Percentiles rank a stretch among this genome's conserved stretches.
Conservation (phyloP, 139 green algal genomes). For the Eudorina sp. region DNA sequence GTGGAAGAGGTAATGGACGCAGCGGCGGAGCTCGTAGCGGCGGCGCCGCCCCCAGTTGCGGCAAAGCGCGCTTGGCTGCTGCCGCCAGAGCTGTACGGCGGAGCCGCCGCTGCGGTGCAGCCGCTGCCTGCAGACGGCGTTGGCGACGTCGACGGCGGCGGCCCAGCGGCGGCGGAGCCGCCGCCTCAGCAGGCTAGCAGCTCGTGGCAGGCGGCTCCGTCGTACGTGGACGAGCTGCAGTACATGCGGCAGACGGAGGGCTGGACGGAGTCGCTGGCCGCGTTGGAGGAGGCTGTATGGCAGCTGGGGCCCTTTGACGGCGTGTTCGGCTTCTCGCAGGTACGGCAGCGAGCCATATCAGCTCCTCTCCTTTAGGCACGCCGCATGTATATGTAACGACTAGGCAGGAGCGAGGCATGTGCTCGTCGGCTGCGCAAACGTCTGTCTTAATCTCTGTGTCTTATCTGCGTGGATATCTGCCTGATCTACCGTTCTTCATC, state of each 20-base stretch:
- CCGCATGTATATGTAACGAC: conserved; percentile 70
- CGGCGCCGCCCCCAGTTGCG: conserved; percentile 6
- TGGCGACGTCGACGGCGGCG: too few relatives aligned
- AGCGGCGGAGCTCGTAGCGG: too few relatives aligned
- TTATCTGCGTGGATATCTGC: not conserved
- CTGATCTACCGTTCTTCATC: too few relatives aligned
- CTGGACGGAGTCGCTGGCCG: conserved; percentile 67
- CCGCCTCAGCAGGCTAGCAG: too few relatives aligned
- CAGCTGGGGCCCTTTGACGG: conserved; percentile 81
- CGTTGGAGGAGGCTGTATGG: conserved; percentile 59
- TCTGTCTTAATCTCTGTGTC: not conserved
- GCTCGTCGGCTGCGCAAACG: not conserved
- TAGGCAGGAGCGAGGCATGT: not conserved
- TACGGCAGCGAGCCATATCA: too few relatives aligned
- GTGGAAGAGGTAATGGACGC: too few relatives aligned
- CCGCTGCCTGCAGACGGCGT: not conserved
- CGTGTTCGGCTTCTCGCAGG: conserved; percentile 91
- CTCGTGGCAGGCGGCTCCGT: conserved; percentile 49
- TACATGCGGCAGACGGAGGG: conserved; percentile 74
- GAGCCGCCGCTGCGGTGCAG: not conserved
- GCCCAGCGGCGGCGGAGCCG: too few relatives aligned
- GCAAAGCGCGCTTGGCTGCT: conserved; percentile 66
- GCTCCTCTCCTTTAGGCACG: too few relatives aligned
- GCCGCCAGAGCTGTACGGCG: conserved; percentile 47
- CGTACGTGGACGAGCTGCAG: conserved; percentile 60